Conservation (phyloP, 306 rosid species). For the Medicago truncatula region DNA sequence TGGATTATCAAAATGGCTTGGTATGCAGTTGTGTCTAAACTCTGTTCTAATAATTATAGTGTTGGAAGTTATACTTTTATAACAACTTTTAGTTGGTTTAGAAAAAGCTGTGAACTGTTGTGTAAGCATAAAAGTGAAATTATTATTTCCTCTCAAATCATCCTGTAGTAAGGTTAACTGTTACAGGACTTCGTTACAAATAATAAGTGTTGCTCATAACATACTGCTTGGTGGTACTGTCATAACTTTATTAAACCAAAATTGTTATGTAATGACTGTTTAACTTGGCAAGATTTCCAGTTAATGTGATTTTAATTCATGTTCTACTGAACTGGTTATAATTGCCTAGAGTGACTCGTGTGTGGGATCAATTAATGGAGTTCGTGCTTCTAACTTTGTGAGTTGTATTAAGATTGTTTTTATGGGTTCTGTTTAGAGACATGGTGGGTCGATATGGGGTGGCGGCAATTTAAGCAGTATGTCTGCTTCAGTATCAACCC, state of each 20-base stretch:
- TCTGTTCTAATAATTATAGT: slow-evolving; percentile 4
- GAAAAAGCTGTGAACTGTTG: slow-evolving; percentile 27
- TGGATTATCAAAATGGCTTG: slow-evolving; percentile 35
- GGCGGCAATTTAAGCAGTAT: slow-evolving; percentile 98
- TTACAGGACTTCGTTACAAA: neutral
- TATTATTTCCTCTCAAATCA: slow-evolving; percentile 38
- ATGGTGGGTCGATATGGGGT: slow-evolving; percentile 99
- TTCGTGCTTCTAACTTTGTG: slow-evolving; percentile 20
- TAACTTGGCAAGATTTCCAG: slow-evolving; percentile 11
- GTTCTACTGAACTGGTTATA: slow-evolving; percentile 32
- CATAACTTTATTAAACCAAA: slow-evolving; percentile 16
- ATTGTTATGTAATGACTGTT: slow-evolving; percentile 9
- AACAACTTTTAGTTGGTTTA: slow-evolving; percentile 23
- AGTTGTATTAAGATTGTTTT: slow-evolving; percentile 35
- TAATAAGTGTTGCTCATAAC: slow-evolving; percentile 3
- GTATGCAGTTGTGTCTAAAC: slow-evolving; percentile 21
- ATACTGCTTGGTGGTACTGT: slow-evolving; percentile 33
- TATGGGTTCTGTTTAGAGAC: slow-evolving; percentile 65
- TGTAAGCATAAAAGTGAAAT: slow-evolving; percentile 1
- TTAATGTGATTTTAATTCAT: slow-evolving; percentile 33
- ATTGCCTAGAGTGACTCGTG: slow-evolving; percentile 29
- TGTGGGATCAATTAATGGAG: slow-evolving; percentile 4
- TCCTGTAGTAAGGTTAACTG: slow-evolving; percentile 1
- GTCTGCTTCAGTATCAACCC: slow-evolving; percentile 96
- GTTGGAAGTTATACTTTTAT: slow-evolving; percentile 15